These are phyloP conservation scores for Ustilago tritici DNA, from an alignment of 1,284 basidiomycete genomes.

Conservation along the genomic window DNA sequence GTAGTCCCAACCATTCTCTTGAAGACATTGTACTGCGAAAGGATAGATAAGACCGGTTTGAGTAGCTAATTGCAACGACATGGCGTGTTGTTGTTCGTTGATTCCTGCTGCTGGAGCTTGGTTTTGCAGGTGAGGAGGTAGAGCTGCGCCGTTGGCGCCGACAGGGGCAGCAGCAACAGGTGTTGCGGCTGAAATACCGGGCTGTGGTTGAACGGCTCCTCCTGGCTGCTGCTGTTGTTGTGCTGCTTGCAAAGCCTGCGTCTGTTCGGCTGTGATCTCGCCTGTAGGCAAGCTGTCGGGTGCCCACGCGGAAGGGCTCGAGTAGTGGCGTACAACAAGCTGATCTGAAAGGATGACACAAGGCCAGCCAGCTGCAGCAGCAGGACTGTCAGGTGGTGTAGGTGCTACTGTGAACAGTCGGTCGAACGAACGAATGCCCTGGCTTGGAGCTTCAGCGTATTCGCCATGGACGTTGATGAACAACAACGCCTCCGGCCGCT, in stretches of 20 bases:
- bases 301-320: constrained; percentile 79
- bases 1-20: constrained; percentile 70
- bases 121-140: constrained; percentile 54
- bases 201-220: constrained; percentile 3
- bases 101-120: constrained; percentile 47
- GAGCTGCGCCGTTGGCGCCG: constrained; percentile 4
- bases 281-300: constrained; percentile 53
- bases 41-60: constrained; percentile 69
- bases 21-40: constrained; percentile 69
- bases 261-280: constrained; percentile 43
- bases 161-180: constrained; percentile 4
- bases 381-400: constrained; percentile 82
- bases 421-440: constrained; percentile 90
- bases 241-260: constrained; percentile 25
- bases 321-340: constrained; percentile 84
- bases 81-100: constrained; percentile 68
- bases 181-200: constrained; percentile 8
- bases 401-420: constrained; percentile 88
- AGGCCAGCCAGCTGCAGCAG: constrained; percentile 86
- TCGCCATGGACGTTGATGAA: constrained; percentile 91
- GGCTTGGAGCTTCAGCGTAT: constrained; percentile 78
- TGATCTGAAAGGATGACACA: constrained; percentile 90
- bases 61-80: constrained; percentile 67
- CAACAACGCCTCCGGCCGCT: constrained; percentile 73
- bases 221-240: constrained; percentile 10